Evolutionary conservation across 2,329 filamentous ascomycete genomes (phyloP), one percentile per base, ranked within the genome.

Genomic region (Xylariaceae sp.): DNA sequence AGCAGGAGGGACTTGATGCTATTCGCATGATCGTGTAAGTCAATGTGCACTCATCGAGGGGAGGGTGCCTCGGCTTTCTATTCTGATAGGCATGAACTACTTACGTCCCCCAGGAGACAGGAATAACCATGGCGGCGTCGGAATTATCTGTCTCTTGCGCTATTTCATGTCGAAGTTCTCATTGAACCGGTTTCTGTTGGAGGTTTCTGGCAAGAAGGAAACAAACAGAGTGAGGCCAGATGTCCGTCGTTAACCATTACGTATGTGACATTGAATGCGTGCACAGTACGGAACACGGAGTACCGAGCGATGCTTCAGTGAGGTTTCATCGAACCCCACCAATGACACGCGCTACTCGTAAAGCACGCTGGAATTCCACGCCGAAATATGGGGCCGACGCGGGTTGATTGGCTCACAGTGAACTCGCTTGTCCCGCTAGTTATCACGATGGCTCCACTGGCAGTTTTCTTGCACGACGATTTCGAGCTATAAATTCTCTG

Each of bases 1-100:
- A 86, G 72, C 68, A 80, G 71, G 64, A 85, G 75, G 67, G 81
- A 80, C 65, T 81, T 81, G 68, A 85, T 75, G 56, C 80, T 83
- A 64, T 61, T 60, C n/a, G 23, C 49, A 13, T 35, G 39, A 57
- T 53, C 34, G 45, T 66, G 56, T 59, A 17, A 59, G 59, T 56
- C 41, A 56, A 35, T 56, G 34, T 39, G 7, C 6, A 17, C 11
- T 41, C 3, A 41, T 41, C 11, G 37, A 41, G 9, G 3, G 17
- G 17, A 18, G 11, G 4, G 37, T 9, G 37, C 3, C 11, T 41
- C 37, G 44, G 4, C 11, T 15, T 23, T 18, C 39, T 39, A 18
- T 39, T 34, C 50, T 1, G 50, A 8, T 44, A n/a, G 30, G n/a
- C 44, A 44, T 30, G 44, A 23, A 66, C 76, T 67, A 77, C 78